phyloP scores from a whole-genome alignment of 495 filamentous ascomycete genomes.

The Lophiostoma macrostomum region DNA sequence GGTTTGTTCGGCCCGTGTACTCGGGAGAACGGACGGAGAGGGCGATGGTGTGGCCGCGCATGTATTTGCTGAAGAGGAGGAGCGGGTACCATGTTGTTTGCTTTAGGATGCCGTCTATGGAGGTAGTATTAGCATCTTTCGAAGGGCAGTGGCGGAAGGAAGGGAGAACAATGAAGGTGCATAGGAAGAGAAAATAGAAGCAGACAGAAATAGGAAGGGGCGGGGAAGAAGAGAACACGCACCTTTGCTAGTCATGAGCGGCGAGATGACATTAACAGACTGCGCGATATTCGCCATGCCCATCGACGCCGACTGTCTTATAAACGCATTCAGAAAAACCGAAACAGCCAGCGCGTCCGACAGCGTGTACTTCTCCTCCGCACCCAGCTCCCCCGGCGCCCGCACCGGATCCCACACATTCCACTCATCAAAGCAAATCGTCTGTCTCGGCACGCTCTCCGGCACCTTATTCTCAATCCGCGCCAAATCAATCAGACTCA shows the following conservation, averaged over 20 bases:
- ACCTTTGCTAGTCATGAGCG: conserved; percentile 67
- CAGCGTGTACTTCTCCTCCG: conserved; percentile 55
- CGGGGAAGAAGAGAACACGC: too few species aligned
- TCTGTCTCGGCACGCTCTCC: conserved; percentile 53
- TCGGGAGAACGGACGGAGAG: conserved; percentile 56
- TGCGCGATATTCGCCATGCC: conserved; percentile 84
- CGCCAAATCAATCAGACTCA: conserved; percentile 67
- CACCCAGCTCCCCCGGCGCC: conserved; percentile 52
- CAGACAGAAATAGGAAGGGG: too few species aligned
- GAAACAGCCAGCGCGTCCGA: conserved; percentile 72
- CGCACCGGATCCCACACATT: conserved; percentile 78
- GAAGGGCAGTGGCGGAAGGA: too few species aligned
- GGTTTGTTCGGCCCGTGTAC: conserved; percentile 63
- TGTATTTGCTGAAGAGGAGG: conserved; percentile 66
- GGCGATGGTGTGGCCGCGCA: conserved; percentile 66
- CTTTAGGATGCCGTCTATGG: conserved; percentile 61
- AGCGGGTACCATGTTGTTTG: conserved; percentile 79
- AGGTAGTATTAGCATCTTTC: too few species aligned
- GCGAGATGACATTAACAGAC: conserved; percentile 74
- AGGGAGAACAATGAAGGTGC: too few species aligned
- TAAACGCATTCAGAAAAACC: conserved; percentile 73
- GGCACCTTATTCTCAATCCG: conserved; percentile 65
- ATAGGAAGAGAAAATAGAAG: too few species aligned
- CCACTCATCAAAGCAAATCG: conserved; percentile 84
- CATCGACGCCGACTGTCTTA: conserved; percentile 67